Evolutionary conservation across 345 rosid species (phyloP).

Genomic region (Heritiera fomes): DNA sequence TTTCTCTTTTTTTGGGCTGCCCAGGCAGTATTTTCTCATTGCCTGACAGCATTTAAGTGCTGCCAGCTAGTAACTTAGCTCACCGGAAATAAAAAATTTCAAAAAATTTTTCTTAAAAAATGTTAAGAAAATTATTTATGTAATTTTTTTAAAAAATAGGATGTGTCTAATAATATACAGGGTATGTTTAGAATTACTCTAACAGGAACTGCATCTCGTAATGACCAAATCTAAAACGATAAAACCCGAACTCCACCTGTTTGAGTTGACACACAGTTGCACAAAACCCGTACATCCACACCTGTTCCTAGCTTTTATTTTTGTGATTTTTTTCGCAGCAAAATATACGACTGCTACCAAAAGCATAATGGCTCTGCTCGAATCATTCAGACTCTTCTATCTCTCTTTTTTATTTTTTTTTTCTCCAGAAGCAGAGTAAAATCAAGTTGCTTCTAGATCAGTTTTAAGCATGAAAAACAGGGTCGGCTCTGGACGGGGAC

Average conservation of each 20-base stretch:
- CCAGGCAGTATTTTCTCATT: no score
- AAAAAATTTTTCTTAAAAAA: no score
- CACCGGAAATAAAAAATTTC: no score
- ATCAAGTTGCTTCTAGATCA: background rate
- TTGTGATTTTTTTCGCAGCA: background rate
- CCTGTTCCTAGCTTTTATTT: background rate
- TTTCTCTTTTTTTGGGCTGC: no score
- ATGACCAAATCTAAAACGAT: background rate
- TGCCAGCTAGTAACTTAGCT: no score
- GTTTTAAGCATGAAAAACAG: no score
- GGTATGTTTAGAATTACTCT: no score
- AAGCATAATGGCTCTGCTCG: background rate
- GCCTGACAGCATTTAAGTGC: no score
- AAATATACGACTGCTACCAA: no score
- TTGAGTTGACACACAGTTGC: background rate
- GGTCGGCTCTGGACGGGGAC: background rate
- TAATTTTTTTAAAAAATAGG: no score
- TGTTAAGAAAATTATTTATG: no score
- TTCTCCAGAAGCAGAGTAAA: background rate
- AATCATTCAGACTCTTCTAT: background rate
- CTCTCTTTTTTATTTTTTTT: background rate
- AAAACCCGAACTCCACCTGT: background rate
- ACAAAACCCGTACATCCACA: background rate
- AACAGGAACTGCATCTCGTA: background rate
- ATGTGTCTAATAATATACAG: no score